Evolutionary conservation across 106 monocot species (phyloP), one percentile per base, ranked within the genome.

Genomic region (Apostasia ramifera): DNA sequence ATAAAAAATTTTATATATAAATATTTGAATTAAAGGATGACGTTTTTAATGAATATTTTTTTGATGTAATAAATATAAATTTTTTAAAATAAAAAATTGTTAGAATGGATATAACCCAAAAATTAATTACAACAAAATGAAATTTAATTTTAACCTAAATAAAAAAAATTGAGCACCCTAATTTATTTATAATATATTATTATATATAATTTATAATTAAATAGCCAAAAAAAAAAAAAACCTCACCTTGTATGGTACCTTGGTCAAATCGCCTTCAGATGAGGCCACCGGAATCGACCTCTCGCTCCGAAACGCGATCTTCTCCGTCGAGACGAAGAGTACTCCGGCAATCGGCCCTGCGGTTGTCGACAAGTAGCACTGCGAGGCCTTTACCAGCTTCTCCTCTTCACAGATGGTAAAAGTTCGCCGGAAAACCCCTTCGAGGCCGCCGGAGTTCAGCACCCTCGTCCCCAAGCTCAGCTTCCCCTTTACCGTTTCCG

Each of bases 321-420:
- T 82, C 53, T 74, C 63, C 13, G 65, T 74, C 10, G 82, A 82
- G n/a, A 82, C 56, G 53, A 78, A 82, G 54, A 82, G 77, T 38
- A 82, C 39, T 0, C 82, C 82, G 2, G 82, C 70, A 1, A 82
- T 73, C 38, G 82, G 82, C 44, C 82, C 82, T 0, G 74, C 73
- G 0, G 82, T 82, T 26, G 82, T 78, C 10, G 77, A 82, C 12
- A 78, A 14, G 57, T 78, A 82, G 51, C 82, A 78, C 53, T 74
- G 73, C 8, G 42, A 77, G 8, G 77, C 81, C 63, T 69, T 81
- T 11, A 70, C 52, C 58, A 81, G 48, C 42, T 69, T 77, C 77
- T 81, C 81, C n/a, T 46, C 68, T 69, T 77, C 73, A 6, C 9
- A 44, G 8, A 59, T 57, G 0, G 68, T 59, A 53, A 81, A 81